Evolutionary conservation across 1,284 basidiomycete genomes (phyloP).

Genomic region (Golubevia pallescens): DNA sequence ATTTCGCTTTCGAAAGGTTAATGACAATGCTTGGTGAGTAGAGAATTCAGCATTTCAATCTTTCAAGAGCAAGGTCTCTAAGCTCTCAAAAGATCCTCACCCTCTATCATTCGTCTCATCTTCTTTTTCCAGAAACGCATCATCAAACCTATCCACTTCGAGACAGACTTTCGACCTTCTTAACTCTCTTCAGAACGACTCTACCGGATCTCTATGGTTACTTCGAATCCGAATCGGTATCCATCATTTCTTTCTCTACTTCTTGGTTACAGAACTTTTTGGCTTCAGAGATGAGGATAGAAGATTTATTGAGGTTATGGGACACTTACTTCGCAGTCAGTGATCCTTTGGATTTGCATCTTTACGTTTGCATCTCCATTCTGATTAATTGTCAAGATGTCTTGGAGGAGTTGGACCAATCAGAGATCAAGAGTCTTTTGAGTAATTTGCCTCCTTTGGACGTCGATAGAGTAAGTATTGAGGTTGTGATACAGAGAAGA

Average conservation of each 20-base stretch:
- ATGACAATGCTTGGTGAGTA: constrained; percentile 46
- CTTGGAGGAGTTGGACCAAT: constrained; percentile 62
- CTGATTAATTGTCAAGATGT: constrained; percentile 63
- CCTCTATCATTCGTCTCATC: too few species aligned
- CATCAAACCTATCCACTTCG: constrained; percentile 29
- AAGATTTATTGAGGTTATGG: constrained; percentile 59
- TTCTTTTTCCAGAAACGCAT: too few species aligned
- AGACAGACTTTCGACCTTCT: constrained; percentile 46
- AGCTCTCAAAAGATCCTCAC: too few species aligned
- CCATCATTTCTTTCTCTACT: constrained; percentile 51
- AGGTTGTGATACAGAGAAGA: too few species aligned
- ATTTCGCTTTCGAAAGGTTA: constrained; percentile 58
- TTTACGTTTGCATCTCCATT: constrained; percentile 64
- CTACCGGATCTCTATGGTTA: constrained; percentile 57
- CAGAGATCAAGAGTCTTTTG: constrained; percentile 60
- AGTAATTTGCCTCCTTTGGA: constrained; percentile 57
- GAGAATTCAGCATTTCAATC: not conserved
- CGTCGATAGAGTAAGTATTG: constrained; percentile 49
- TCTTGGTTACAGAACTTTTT: constrained; percentile 58
- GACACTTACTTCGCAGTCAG: constrained; percentile 62
- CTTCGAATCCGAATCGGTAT: constrained; percentile 62
- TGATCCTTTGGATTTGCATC: constrained; percentile 60
- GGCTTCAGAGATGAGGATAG: constrained; percentile 52
- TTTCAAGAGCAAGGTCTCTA: constrained; percentile 3
- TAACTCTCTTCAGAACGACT: constrained; percentile 55